phyloP scores from a whole-genome alignment of 208 protist genomes.

The Perkinsela sp. region DNA sequence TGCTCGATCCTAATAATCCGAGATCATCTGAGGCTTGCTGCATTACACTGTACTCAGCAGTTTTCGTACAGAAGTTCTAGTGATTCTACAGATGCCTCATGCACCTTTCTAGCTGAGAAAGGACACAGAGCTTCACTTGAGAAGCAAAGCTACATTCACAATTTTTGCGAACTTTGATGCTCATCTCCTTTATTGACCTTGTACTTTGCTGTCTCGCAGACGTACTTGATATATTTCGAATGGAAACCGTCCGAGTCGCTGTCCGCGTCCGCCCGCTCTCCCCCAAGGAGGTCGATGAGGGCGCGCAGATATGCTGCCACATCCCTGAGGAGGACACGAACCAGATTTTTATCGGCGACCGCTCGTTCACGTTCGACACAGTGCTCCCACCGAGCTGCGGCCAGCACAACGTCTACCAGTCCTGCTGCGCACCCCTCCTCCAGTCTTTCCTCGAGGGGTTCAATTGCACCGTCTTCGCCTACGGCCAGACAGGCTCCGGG shows the following conservation, averaged over 20 bases:
- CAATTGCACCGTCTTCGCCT: conserved; percentile 70
- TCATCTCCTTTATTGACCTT: too few relatives aligned
- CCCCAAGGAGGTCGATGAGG: conserved; percentile 18
- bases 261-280: conserved; percentile 59
- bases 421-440: conserved; percentile 30
- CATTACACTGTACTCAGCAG: too few relatives aligned
- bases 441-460: conserved; percentile 45
- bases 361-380: conserved; percentile 60
- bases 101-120: too few relatives aligned
- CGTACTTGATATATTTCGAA: too few relatives aligned
- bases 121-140: too few relatives aligned
- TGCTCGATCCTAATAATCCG: too few relatives aligned
- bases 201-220: too few relatives aligned
- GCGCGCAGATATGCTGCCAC: conserved; percentile 14
- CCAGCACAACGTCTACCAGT: conserved; percentile 30
- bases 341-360: conserved; percentile 46
- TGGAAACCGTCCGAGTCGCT: conserved; percentile 34
- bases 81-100: too few relatives aligned
- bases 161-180: too few relatives aligned
- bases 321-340: conserved; percentile 9
- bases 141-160: too few relatives aligned
- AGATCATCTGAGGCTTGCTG: too few relatives aligned
- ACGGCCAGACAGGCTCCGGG: conserved; percentile 73
- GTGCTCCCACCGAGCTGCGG: conserved; percentile 29
- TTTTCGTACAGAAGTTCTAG: too few relatives aligned